Conservation (phyloP, 2,329 filamentous ascomycete species). For the Botrytis aclada region DNA sequence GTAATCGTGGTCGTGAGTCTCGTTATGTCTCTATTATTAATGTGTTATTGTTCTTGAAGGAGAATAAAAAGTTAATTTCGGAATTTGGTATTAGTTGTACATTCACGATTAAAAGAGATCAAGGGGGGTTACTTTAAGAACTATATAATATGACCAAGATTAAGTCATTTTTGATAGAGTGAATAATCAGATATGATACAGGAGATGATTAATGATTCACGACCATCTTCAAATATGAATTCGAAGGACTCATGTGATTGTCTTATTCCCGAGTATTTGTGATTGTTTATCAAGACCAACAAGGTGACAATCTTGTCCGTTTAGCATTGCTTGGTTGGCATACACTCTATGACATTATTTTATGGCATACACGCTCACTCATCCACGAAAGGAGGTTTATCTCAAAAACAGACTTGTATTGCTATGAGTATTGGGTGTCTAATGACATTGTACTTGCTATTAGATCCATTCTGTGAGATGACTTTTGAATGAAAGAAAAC, state of each 20-base stretch:
- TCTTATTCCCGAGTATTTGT: background rate
- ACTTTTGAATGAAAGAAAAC: constrained; percentile 22
- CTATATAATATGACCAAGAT: constrained; percentile 14
- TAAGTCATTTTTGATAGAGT: constrained; percentile 3
- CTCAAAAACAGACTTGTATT: constrained; percentile 17
- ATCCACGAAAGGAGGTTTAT: background rate
- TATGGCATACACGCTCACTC: background rate
- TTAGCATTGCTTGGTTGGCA: background rate
- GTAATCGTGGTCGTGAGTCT: background rate
- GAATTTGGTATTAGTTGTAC: background rate
- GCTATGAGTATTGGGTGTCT: constrained; percentile 16
- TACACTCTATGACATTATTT: background rate
- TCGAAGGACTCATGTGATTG: constrained; percentile 6
- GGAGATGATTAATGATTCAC: constrained; percentile 18
- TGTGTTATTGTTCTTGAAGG: background rate
- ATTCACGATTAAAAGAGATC: background rate
- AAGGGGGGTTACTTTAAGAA: background rate
- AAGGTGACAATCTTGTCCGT: background rate
- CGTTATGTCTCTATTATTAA: background rate
- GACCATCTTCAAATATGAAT: background rate
- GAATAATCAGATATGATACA: constrained; percentile 8
- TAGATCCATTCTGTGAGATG: constrained; percentile 12
- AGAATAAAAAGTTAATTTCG: background rate
- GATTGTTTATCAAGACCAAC: background rate
- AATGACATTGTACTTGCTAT: constrained; percentile 20